phyloP scores from a whole-genome alignment of 2,329 filamentous ascomycete species.

The Neopestalotiopsis clavispora region DNA sequence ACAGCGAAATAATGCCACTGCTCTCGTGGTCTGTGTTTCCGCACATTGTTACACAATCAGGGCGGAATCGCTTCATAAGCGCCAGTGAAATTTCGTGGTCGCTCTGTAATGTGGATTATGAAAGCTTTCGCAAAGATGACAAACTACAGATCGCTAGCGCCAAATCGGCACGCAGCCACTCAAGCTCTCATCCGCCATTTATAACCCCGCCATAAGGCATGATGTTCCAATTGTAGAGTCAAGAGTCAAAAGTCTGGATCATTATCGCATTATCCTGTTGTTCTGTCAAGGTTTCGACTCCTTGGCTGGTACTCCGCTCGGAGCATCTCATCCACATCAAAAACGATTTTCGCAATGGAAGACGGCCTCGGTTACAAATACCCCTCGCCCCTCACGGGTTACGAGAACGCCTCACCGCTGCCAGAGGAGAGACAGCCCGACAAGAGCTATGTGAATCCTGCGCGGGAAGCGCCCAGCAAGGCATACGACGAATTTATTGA shows the following conservation, averaged over 20 bases:
- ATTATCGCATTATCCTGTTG: neutral
- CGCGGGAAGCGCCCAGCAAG: slow-evolving; percentile 62
- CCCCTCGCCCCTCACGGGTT: slow-evolving; percentile 62
- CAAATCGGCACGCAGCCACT: neutral
- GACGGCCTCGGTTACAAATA: slow-evolving; percentile 35
- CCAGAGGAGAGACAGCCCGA: slow-evolving; percentile 67
- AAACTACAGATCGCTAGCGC: slow-evolving; percentile 7
- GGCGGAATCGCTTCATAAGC: neutral
- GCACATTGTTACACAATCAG: neutral
- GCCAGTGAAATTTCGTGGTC: neutral
- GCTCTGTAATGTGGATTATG: slow-evolving; percentile 9
- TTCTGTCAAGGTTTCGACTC: neutral
- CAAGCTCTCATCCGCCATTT: neutral
- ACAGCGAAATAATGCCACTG: too few species aligned
- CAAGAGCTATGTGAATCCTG: slow-evolving; percentile 76
- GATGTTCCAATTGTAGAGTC: neutral
- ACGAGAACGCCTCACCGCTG: slow-evolving; percentile 59
- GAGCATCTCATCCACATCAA: neutral
- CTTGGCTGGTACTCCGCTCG: too few species aligned
- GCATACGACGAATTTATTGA: slow-evolving; percentile 73
- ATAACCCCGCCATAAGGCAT: neutral
- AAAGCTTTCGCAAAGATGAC: slow-evolving; percentile 8
- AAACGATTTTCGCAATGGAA: neutral
- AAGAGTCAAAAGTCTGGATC: neutral
- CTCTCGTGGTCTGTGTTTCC: neutral